These are phyloP conservation scores for Carex sylvatica DNA, from an alignment of 202 grass and related monocot genomes.

Conservation along the genomic window DNA sequence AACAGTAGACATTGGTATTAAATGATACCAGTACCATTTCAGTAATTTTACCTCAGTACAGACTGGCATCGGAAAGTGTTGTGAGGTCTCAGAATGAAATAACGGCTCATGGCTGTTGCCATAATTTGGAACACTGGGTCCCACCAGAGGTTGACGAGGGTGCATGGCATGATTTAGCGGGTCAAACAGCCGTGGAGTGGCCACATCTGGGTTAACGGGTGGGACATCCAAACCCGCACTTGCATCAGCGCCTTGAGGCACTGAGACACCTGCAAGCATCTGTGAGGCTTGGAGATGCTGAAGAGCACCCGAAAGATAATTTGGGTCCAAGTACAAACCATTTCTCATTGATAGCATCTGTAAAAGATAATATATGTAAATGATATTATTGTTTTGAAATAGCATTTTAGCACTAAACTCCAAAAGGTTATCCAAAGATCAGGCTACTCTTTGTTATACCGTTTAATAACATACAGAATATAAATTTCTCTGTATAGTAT, in stretches of 20 bases:
- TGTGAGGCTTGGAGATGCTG: slow-evolving; percentile 69
- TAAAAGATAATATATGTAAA: slow-evolving; percentile 9
- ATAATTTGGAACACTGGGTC: slow-evolving; percentile 42
- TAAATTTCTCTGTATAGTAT: background rate
- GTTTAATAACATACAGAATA: background rate
- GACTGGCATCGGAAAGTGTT: slow-evolving; percentile 35
- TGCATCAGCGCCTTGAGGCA: slow-evolving; percentile 30
- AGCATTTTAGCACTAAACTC: background rate
- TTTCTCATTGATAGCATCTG: slow-evolving; percentile 98
- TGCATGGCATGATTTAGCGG: slow-evolving; percentile 41
- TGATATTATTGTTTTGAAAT: slow-evolving; percentile 4
- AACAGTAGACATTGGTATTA: background rate
- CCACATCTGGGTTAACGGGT: slow-evolving; percentile 59
- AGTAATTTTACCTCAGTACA: slow-evolving; percentile 27
- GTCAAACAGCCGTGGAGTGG: slow-evolving; percentile 46
- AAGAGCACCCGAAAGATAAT: slow-evolving; percentile 65
- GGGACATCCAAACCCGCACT: slow-evolving; percentile 41
- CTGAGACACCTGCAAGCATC: slow-evolving; percentile 61
- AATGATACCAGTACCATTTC: background rate
- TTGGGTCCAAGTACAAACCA: slow-evolving; percentile 73
- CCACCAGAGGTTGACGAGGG: slow-evolving; percentile 38
- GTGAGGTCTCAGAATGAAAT: slow-evolving; percentile 45
- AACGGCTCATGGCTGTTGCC: slow-evolving; percentile 36
- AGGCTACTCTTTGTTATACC: background rate
- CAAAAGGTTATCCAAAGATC: background rate